Evolutionary conservation across 495 filamentous ascomycete species (phyloP).

Genomic region (Podospora bellae-mahoneyi): DNA sequence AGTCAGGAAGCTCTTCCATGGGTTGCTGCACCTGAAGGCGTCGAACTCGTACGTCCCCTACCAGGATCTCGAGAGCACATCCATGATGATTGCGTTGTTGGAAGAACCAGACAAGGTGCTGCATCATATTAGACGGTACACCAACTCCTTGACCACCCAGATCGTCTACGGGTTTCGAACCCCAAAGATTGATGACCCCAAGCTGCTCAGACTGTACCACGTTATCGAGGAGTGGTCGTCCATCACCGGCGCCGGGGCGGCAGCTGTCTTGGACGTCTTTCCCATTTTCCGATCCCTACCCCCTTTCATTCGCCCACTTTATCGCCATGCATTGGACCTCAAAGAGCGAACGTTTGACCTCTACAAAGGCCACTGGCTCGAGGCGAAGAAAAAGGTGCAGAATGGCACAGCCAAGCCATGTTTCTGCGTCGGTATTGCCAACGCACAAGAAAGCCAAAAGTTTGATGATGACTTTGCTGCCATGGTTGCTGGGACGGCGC

Average conservation of each 20-base stretch:
- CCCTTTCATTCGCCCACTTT: not conserved
- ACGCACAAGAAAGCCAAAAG: conserved; percentile 20
- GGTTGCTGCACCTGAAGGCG: not conserved
- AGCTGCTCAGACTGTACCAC: not conserved
- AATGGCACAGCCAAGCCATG: conserved; percentile 15
- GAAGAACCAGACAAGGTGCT: conserved; percentile 21
- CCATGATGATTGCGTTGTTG: conserved; percentile 31
- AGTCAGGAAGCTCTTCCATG: not conserved
- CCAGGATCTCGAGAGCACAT: not conserved
- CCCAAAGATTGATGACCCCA: conserved; percentile 12
- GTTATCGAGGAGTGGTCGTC: not conserved
- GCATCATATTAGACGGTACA: conserved; percentile 36
- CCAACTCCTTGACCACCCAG: conserved; percentile 40
- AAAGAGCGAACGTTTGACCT: not conserved
- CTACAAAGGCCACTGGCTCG: not conserved
- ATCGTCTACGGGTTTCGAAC: conserved; percentile 46
- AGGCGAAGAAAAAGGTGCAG: conserved; percentile 13
- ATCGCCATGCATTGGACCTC: not conserved
- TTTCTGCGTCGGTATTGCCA: conserved; percentile 18
- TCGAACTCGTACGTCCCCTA: not conserved
- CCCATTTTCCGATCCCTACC: conserved; percentile 32
- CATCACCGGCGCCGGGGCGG: conserved; percentile 3
- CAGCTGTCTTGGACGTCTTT: conserved; percentile 13
- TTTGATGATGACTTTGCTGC: conserved; percentile 27
- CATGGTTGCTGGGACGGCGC: conserved; percentile 36